Evolutionary conservation across 108 stramenopile species (phyloP).

Genomic region (Nitzschia palea): DNA sequence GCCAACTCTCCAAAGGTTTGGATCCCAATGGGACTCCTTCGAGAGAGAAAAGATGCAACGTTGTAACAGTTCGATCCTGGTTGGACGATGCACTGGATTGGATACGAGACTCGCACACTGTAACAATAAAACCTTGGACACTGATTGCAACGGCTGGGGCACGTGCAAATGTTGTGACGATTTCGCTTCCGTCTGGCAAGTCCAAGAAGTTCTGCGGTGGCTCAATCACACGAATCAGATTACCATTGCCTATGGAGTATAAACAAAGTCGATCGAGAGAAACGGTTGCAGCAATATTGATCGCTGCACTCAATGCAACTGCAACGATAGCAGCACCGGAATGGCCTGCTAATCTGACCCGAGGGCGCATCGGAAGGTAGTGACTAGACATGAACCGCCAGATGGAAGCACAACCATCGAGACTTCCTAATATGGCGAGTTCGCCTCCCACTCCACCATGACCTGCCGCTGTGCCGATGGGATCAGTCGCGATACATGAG

Average conservation of each 20-base stretch:
- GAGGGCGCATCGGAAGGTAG: slow-evolving; percentile 79
- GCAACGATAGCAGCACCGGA: slow-evolving; percentile 57
- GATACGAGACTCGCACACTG: slow-evolving; percentile 71
- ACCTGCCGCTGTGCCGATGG: slow-evolving; percentile 81
- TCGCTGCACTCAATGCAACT: slow-evolving; percentile 66
- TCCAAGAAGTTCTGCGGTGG: slow-evolving; percentile 57
- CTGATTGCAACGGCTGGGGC: slow-evolving; percentile 70
- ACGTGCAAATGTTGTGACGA: slow-evolving; percentile 61
- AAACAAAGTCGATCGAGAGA: slow-evolving; percentile 70
- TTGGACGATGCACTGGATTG: slow-evolving; percentile 11
- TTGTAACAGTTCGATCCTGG: slow-evolving; percentile 51
- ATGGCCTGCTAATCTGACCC: slow-evolving; percentile 72
- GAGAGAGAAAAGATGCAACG: slow-evolving; percentile 77
- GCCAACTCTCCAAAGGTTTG: slow-evolving; percentile 62
- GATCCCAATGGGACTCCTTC: slow-evolving; percentile 78
- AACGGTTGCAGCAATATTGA: slow-evolving; percentile 76
- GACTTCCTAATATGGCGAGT: slow-evolving; percentile 82
- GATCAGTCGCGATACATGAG: slow-evolving; percentile 79
- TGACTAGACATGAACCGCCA: slow-evolving; percentile 91
- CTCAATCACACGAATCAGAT: slow-evolving; percentile 65
- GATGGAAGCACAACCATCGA: slow-evolving; percentile 74
- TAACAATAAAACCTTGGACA: slow-evolving; percentile 77
- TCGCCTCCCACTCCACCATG: slow-evolving; percentile 88
- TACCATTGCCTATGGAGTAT: slow-evolving; percentile 82
- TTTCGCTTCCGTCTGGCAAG: slow-evolving; percentile 24